These are phyloP conservation scores for Phytomonas sp. DNA, from an alignment of 208 protist genomes.

Conservation along the genomic window DNA sequence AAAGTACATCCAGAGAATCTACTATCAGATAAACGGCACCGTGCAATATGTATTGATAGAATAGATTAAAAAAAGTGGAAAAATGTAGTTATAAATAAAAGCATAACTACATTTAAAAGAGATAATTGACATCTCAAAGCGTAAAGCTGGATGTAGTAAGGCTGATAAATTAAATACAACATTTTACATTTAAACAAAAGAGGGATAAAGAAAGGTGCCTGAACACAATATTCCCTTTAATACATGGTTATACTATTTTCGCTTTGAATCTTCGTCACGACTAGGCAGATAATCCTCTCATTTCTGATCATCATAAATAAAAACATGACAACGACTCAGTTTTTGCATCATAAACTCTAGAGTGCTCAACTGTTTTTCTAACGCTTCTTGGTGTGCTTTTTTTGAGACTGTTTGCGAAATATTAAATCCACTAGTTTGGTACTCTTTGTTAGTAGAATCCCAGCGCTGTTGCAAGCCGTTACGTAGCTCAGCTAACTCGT, in stretches of 20 bases:
- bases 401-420: constrained; percentile 87
- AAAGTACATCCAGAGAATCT: constrained; percentile 37
- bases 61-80: constrained; percentile 1
- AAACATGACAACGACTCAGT: constrained; percentile 74
- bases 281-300: constrained; percentile 8
- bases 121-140: background rate
- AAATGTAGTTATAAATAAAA: background rate
- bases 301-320: constrained; percentile 78
- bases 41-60: background rate
- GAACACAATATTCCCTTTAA: background rate
- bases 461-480: constrained; percentile 85
- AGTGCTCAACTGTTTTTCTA: constrained; percentile 76
- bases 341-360: constrained; percentile 88
- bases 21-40: background rate
- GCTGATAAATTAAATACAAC: background rate
- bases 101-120: background rate
- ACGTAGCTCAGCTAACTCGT: constrained; percentile 74
- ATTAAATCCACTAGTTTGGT: constrained; percentile 89
- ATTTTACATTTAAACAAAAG: constrained; percentile 8
- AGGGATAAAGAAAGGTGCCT: constrained; percentile 14
- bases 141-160: background rate
- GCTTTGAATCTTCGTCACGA: constrained; percentile 3
- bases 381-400: constrained; percentile 59
- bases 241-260: background rate
- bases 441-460: constrained; percentile 87